These are phyloP conservation scores for Imleria badia DNA, from an alignment of 768 basidiomycete genomes.

Conservation along the genomic window DNA sequence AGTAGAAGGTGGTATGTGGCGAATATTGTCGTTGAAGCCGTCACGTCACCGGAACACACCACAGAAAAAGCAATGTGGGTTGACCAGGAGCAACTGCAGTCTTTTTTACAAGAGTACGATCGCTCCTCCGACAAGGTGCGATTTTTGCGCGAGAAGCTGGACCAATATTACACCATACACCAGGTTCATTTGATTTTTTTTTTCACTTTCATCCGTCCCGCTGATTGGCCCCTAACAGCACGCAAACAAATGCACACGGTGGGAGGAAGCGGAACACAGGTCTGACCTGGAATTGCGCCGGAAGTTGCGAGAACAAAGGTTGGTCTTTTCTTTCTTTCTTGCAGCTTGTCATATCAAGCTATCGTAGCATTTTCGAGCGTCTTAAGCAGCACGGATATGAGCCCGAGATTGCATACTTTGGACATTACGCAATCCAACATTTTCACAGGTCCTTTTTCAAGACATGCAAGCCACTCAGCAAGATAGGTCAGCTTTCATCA, in stretches of 20 bases:
- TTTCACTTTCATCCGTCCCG: neutral
- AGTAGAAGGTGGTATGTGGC: neutral
- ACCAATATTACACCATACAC: rapidly evolving
- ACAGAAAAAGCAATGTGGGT: neutral
- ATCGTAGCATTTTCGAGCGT: constrained; percentile 10
- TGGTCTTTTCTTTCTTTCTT: neutral
- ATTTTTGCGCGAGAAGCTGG: neutral
- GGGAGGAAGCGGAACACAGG: neutral
- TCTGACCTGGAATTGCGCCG: neutral
- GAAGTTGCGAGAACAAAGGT: neutral
- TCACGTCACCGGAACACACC: neutral
- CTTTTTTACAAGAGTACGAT: neutral
- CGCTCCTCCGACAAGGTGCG: neutral
- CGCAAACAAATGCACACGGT: neutral
- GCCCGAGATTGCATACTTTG: constrained; percentile 1
- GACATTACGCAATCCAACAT: neutral
- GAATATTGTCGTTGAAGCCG: neutral
- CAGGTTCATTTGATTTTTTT: neutral
- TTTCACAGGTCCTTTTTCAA: constrained; percentile 2
- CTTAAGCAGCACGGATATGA: constrained; percentile 8
- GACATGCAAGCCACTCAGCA: constrained; percentile 3
- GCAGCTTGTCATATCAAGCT: neutral
- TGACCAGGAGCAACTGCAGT: neutral
- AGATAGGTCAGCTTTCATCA: constrained; percentile 1
- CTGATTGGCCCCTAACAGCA: neutral